These are phyloP conservation scores for Penicillium expansum DNA, from an alignment of 2,329 filamentous ascomycete species.

Conservation along the genomic window DNA sequence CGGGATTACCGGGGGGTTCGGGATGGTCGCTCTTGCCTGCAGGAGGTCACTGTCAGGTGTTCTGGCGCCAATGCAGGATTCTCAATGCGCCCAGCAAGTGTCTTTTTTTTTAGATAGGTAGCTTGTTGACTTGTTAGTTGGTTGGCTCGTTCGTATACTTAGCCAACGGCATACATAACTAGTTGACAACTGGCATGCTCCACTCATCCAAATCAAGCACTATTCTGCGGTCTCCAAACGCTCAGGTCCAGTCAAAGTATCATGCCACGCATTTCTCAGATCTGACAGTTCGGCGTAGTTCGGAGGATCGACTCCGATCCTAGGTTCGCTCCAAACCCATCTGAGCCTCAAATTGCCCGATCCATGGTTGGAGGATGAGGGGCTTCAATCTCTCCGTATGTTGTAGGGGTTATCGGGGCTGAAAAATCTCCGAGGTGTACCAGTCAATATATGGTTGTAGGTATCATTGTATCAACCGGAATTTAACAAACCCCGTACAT, in stretches of 20 bases:
- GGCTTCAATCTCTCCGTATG: background rate
- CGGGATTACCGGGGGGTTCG: background rate
- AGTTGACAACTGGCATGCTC: background rate
- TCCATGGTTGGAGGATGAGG: background rate
- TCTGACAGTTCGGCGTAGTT: conserved; percentile 11
- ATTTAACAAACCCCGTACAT: background rate
- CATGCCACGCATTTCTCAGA: background rate
- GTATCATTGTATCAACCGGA: background rate
- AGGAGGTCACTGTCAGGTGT: conserved; percentile 2
- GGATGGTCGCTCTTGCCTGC: background rate
- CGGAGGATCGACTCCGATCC: conserved; percentile 5
- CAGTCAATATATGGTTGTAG: background rate
- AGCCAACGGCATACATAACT: background rate
- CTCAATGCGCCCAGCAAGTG: background rate
- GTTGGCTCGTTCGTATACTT: background rate
- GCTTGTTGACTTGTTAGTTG: background rate
- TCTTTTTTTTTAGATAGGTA: background rate
- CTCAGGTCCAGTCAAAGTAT: background rate
- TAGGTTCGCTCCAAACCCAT: background rate
- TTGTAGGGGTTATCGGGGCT: no score
- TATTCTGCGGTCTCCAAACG: background rate
- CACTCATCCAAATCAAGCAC: background rate
- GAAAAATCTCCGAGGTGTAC: background rate
- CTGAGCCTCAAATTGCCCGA: conserved; percentile 1
- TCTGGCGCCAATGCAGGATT: conserved; percentile 2